These are phyloP conservation scores for Quercus glauca DNA, from an alignment of 306 rosid genomes.

Conservation along the genomic window DNA sequence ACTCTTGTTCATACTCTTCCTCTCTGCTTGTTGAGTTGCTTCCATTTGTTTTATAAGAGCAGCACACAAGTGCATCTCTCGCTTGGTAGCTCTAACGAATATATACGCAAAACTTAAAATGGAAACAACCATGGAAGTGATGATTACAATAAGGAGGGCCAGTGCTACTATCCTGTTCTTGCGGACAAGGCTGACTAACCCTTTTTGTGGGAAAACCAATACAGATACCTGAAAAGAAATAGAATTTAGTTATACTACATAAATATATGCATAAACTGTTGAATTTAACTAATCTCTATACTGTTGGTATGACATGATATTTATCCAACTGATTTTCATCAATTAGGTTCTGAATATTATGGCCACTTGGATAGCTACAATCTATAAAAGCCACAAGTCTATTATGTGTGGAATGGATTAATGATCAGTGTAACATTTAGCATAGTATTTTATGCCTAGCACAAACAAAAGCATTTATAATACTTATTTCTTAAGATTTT, in stretches of 20 bases:
- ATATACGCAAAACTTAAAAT: slow-evolving; percentile 25
- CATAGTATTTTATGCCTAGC: not conserved
- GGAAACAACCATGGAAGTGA: slow-evolving; percentile 22
- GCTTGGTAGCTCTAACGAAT: slow-evolving; percentile 23
- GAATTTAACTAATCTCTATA: not conserved
- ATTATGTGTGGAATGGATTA: not conserved
- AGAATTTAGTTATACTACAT: not conserved
- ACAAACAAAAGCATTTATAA: not conserved
- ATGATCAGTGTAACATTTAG: not conserved
- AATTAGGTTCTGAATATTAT: not conserved
- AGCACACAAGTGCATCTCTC: slow-evolving; percentile 60
- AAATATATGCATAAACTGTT: not conserved
- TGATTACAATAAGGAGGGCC: slow-evolving; percentile 30
- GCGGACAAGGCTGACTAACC: slow-evolving; percentile 7
- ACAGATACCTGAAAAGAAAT: slow-evolving; percentile 54
- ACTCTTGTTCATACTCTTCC: slow-evolving; percentile 69
- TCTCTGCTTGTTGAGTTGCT: slow-evolving; percentile 74
- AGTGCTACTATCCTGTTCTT: slow-evolving; percentile 32
- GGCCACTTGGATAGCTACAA: not conserved
- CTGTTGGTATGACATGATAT: not conserved
- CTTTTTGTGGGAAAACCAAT: slow-evolving; percentile 35
- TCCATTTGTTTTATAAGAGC: slow-evolving; percentile 66
- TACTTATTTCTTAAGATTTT: not conserved
- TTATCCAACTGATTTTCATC: not conserved
- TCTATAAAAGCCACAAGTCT: not conserved